These are phyloP conservation scores for Passiflora organensis DNA, from an alignment of 345 rosid species.

Conservation along the genomic window DNA sequence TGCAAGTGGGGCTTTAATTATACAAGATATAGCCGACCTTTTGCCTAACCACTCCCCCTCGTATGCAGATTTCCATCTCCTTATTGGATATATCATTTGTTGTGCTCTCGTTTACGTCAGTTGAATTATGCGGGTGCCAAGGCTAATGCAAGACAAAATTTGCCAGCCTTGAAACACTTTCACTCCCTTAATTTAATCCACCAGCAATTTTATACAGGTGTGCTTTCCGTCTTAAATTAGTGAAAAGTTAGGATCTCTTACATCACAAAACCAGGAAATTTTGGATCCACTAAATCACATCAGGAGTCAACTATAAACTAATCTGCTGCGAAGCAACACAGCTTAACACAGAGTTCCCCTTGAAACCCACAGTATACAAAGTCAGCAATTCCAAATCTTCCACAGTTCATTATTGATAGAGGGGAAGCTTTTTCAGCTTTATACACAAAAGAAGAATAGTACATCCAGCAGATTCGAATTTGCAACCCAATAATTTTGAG, in stretches of 20 bases:
- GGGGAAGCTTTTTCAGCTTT: too few relatives aligned
- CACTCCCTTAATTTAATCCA: background rate
- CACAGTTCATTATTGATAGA: too few relatives aligned
- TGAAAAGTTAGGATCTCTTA: background rate
- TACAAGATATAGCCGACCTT: constrained; percentile 18
- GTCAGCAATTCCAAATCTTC: too few relatives aligned
- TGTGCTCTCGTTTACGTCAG: constrained; percentile 5
- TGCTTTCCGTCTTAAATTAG: background rate
- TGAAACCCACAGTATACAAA: too few relatives aligned
- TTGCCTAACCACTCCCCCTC: constrained; percentile 30
- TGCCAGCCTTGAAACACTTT: constrained; percentile 1
- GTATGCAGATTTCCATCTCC: constrained; percentile 9
- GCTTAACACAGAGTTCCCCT: background rate
- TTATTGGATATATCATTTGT: constrained; percentile 13
- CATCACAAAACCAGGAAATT: background rate
- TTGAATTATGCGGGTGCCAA: background rate
- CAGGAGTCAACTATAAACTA: background rate
- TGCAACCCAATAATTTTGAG: too few relatives aligned
- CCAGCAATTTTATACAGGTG: background rate
- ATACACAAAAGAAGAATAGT: too few relatives aligned
- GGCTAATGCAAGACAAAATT: constrained; percentile 14
- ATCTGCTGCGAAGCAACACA: background rate
- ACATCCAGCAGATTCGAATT: too few relatives aligned
- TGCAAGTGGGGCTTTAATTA: constrained; percentile 45
- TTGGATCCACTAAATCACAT: background rate